A percentile compares a stretch with the other conserved stretches of the same genome.
These are phyloP conservation scores for Penicillium longicatenatum DNA, from an alignment of 495 filamentous ascomycete species.

Conservation along the genomic window DNA sequence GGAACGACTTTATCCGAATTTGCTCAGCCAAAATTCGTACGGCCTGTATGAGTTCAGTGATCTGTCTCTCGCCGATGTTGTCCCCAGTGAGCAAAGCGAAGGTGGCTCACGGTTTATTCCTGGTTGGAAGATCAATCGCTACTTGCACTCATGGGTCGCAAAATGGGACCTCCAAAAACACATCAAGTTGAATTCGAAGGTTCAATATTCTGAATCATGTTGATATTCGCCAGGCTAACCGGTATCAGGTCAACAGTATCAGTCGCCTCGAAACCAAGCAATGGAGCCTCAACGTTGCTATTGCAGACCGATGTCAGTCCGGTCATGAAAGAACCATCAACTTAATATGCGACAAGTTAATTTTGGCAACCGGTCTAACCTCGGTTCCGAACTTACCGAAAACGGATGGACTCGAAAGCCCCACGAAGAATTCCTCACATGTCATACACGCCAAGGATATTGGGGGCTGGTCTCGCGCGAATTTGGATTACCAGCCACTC, in stretches of 20 bases:
- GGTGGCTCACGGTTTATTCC: slow-evolving; percentile 55
- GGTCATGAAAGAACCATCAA: slow-evolving; percentile 2
- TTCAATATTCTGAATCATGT: slow-evolving; percentile 26
- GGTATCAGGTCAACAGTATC: slow-evolving; percentile 26
- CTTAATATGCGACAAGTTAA: slow-evolving; percentile 57
- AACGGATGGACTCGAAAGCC: not conserved
- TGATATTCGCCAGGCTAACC: slow-evolving; percentile 1
- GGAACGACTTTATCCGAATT: slow-evolving; percentile 57
- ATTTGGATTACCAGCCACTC: slow-evolving; percentile 30
- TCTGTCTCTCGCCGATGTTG: slow-evolving; percentile 55
- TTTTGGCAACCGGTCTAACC: slow-evolving; percentile 67
- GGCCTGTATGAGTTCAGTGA: slow-evolving; percentile 53
- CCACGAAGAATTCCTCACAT: slow-evolving; percentile 32
- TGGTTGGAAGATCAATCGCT: slow-evolving; percentile 61
- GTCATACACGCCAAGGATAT: slow-evolving; percentile 49
- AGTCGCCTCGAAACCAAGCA: slow-evolving; percentile 26
- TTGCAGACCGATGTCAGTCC: not conserved
- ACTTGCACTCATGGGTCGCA: slow-evolving; percentile 60
- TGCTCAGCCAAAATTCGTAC: slow-evolving; percentile 37
- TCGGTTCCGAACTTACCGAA: slow-evolving; percentile 54
- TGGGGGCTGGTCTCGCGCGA: slow-evolving; percentile 32
- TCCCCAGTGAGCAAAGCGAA: slow-evolving; percentile 13
- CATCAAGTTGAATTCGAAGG: slow-evolving; percentile 55
- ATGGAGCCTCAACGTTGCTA: slow-evolving; percentile 28
- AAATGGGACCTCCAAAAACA: slow-evolving; percentile 56